These are phyloP conservation scores for Colletotrichum tofieldiae DNA, from an alignment of 2,329 filamentous ascomycete genomes.

Conservation along the genomic window DNA sequence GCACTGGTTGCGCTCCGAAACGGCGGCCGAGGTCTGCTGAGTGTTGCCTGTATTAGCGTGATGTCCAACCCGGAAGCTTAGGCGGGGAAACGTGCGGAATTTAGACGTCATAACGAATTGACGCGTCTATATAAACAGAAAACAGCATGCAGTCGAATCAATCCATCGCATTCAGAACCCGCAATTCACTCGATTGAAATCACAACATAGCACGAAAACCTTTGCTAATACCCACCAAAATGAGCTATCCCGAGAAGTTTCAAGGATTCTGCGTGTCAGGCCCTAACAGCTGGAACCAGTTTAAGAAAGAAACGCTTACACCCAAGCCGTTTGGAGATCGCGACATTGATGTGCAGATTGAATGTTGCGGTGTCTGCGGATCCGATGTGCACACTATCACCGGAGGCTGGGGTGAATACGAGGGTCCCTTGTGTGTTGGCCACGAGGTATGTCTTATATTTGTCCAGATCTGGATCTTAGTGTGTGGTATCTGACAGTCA, in stretches of 20 bases:
- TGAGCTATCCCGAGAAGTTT: slow-evolving; percentile 63
- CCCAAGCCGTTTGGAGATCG: slow-evolving; percentile 55
- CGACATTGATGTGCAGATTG: slow-evolving; percentile 77
- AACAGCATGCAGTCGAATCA: not conserved
- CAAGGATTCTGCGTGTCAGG: slow-evolving; percentile 60
- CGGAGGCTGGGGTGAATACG: slow-evolving; percentile 68
- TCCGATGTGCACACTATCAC: slow-evolving; percentile 73
- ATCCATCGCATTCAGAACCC: too few species aligned
- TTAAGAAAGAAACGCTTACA: slow-evolving; percentile 55
- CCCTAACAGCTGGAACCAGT: slow-evolving; percentile 60
- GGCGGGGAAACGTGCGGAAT: slow-evolving; percentile 3
- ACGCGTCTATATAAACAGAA: slow-evolving; percentile 3
- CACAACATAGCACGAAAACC: not conserved
- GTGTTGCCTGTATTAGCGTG: not conserved
- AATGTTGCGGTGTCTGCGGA: slow-evolving; percentile 77
- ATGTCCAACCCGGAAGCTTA: not conserved
- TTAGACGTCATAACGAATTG: slow-evolving; percentile 23
- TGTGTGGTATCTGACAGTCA: slow-evolving; percentile 1
- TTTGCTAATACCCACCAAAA: slow-evolving; percentile 43
- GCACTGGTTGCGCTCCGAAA: not conserved
- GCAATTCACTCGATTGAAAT: not conserved
- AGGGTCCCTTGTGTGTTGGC: slow-evolving; percentile 67
- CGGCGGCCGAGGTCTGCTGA: not conserved
- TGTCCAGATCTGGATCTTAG: not conserved
- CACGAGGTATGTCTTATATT: slow-evolving; percentile 59